Evolutionary conservation across 2,329 filamentous ascomycete genomes (phyloP).

Genomic region (Xylariales sp.): DNA sequence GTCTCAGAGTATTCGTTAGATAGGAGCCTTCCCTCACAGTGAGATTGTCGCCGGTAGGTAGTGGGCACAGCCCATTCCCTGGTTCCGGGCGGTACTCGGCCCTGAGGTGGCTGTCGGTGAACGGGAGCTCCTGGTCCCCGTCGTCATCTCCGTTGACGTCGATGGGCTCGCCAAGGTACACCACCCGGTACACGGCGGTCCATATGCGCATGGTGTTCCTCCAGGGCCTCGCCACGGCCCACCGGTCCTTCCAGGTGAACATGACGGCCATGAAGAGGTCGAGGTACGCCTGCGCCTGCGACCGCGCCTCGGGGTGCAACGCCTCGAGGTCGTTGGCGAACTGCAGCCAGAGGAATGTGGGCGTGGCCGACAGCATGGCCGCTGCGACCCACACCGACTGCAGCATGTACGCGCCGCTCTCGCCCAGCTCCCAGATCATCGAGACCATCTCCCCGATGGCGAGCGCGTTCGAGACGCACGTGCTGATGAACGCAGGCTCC

Average conservation of each 20-base stretch:
- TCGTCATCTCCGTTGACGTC: constrained; percentile 5
- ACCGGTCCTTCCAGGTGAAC: background rate
- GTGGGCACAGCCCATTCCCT: constrained; percentile 3
- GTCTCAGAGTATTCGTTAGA: constrained; percentile 3
- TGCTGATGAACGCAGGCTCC: constrained; percentile 6
- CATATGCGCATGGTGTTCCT: constrained; percentile 4
- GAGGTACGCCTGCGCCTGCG: constrained; percentile 4
- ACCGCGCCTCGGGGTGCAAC: constrained; percentile 3
- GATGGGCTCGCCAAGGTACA: constrained; percentile 6
- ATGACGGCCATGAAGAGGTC: constrained; percentile 5
- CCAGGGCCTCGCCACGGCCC: constrained; percentile 5
- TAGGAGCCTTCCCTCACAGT: constrained; percentile 2
- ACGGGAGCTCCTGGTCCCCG: background rate
- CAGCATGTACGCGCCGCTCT: background rate
- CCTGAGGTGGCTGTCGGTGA: background rate
- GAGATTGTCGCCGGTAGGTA: background rate
- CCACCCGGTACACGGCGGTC: constrained; percentile 4
- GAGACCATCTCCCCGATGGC: constrained; percentile 2
- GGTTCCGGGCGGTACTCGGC: constrained; percentile 4
- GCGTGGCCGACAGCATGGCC: constrained; percentile 2
- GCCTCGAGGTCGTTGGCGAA: constrained; percentile 5
- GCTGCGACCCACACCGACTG: constrained; percentile 5
- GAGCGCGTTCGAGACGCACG: constrained; percentile 5
- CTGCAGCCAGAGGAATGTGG: constrained; percentile 5
- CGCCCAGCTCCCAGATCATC: background rate